Evolutionary conservation across 805 yeast genomes (phyloP), one percentile per base, ranked within the genome.

Genomic region (Ogataea thermomethanolica): DNA sequence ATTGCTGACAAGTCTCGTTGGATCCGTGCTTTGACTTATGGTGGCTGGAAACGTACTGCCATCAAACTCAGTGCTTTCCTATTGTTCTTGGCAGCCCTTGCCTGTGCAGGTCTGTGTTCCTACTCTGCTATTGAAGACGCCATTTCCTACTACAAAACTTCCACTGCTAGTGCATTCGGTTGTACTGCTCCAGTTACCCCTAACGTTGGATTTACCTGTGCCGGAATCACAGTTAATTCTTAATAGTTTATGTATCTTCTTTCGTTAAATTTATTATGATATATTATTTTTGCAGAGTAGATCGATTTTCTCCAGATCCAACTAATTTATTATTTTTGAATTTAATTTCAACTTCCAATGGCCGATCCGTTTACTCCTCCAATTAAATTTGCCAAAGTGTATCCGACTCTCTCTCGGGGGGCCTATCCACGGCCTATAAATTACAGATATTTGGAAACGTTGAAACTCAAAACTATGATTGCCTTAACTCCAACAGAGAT

Each of bases 351-450:
- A 17, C 11, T 15, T 33, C 10, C 5, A 22, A 35, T 40, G 7
- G 53, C 54, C 5, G 56, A 54, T 14, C 53, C 58, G 5, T 41
- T 58, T 25, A 81, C 80, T 0, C 87, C 96, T 0, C 98, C 99
- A 2, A 67, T 90, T 44, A 71, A 88, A 43, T 93, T 84, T 61
- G 78, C 80, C 35, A 69, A 78, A 11, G 77, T 90, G 2, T 86
- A 83, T 52, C 78, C 84, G 2, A 69, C 74, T 35, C 65, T 91
- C 4, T 84, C 80, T 54, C 65, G 98, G 33, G 98, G 98, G 0
- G 83, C 95, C 1, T 86, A 84, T 52, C 98, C 98, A 1, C 72
- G 93, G 37, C 78, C 79, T 33, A 72, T 81, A 41, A 90, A 88
- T 55, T 70, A 76, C 45, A 70, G 81, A 7, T 93, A 82, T 54